Evolutionary conservation across 2,329 filamentous ascomycete species (phyloP), one percentile per base, ranked within the genome.

Genomic region (Aureobasidium sp.): DNA sequence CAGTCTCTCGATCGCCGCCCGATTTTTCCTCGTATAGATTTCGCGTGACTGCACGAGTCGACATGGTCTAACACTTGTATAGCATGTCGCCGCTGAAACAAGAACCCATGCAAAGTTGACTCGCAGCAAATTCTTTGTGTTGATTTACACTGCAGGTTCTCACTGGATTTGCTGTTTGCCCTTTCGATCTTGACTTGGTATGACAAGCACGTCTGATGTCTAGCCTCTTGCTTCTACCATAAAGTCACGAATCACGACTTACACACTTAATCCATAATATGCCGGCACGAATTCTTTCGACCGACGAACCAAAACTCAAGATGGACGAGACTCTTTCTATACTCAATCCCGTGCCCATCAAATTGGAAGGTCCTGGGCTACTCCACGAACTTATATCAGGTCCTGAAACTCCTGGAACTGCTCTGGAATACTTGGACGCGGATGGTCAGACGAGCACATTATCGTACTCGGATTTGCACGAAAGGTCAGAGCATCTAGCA

Each of bases 401-500:
- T 29, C 67, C 75, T 39, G 64, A 72, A n/a, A 64, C 69, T 27
- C 67, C 73, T 49, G 67, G 70, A 6, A 73, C 74, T 44, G 88
- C 89, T 8, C 80, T 92, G 64, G 87, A 91, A 62, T 89, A 85
- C 69, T 77, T 84, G 34, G 74, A 78, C 63, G 67, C 77, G 48
- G 76, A 82, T 65, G 80, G 78, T 31, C 70, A 69, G 31, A 75
- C 75, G 31, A 74, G 73, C 11, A 75, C 70, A 1, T 70, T 89
- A 47, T 84, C 85, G 0, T 95, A 92, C 70, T 62, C 70, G 11
- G 74, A 85, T 45, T 76, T 94, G 25, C 85, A 92, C 69, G 66
- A 70, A 31, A 75, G 79, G 34, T 84, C 88, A 11, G 75, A 83
- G 55, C 68, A 67, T 3, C 74, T 91, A 39, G 85, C 88, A 17